phyloP scores from a whole-genome alignment of 1,284 basidiomycete genomes.

The Peniophora sp. region DNA sequence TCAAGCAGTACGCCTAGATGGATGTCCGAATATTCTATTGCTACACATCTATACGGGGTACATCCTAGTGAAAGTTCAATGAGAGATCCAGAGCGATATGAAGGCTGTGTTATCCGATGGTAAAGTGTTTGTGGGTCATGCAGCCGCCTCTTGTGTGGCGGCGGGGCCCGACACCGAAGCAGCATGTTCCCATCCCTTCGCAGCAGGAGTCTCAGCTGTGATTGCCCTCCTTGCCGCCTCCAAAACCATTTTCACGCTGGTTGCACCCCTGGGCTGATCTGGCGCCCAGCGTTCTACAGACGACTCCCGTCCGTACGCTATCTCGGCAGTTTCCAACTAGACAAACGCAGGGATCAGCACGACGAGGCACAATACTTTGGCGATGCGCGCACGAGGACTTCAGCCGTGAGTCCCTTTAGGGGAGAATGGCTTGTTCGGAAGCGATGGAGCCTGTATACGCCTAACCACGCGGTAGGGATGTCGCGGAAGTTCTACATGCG shows the following conservation, averaged over 20 bases:
- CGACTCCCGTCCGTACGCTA: background rate
- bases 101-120: too few species aligned
- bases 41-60: too few species aligned
- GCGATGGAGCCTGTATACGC: conserved; percentile 65
- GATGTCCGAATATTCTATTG: too few species aligned
- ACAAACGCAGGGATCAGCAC: background rate
- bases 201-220: too few species aligned
- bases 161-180: too few species aligned
- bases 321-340: background rate
- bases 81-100: too few species aligned
- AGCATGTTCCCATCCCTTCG: too few species aligned
- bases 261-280: background rate
- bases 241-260: background rate
- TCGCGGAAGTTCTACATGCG: conserved; percentile 48
- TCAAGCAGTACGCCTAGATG: too few species aligned
- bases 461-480: conserved; percentile 34
- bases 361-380: background rate
- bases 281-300: background rate
- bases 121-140: too few species aligned
- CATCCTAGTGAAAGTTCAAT: too few species aligned
- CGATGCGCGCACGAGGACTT: conserved; percentile 55
- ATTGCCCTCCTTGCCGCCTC: background rate
- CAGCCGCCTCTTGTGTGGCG: too few species aligned
- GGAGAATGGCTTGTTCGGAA: conserved; percentile 70
- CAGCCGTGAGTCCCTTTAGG: conserved; percentile 76